A percentile compares a stretch with the other conserved stretches of the same genome.
phyloP scores from a whole-genome alignment of 2,329 filamentous ascomycete species.

The Aureobasidium leucospermi region DNA sequence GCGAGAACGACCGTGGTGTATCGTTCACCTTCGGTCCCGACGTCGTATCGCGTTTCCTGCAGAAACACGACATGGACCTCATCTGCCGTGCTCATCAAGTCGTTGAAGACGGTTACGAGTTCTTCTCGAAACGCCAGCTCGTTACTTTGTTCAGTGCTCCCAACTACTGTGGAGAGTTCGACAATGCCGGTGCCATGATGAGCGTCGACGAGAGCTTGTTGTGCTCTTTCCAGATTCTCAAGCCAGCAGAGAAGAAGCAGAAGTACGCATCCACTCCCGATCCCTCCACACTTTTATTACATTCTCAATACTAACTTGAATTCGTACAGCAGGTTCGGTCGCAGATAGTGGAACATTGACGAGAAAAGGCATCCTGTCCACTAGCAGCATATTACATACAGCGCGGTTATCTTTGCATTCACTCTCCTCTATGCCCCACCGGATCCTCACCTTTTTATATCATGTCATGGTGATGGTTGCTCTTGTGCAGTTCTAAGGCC shows the following conservation, averaged over 20 bases:
- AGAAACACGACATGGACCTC: slow-evolving; percentile 99
- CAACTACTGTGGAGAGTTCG: slow-evolving; percentile 99
- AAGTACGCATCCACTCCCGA: slow-evolving; percentile 62
- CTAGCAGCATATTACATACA: slow-evolving; percentile 11
- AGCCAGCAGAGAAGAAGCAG: slow-evolving; percentile 99
- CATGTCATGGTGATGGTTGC: slow-evolving; percentile 11
- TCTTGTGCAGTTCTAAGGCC: slow-evolving; percentile 4
- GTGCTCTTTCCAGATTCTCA: slow-evolving; percentile 99
- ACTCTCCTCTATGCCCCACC: slow-evolving; percentile 3
- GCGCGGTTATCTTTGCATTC: slow-evolving; percentile 13
- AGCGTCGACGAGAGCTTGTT: slow-evolving; percentile 96
- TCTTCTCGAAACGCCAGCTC: slow-evolving; percentile 96
- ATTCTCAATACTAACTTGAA: slow-evolving; percentile 8
- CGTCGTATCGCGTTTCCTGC: slow-evolving; percentile 91
- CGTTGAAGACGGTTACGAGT: slow-evolving; percentile 98
- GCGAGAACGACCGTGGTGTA: slow-evolving; percentile 96
- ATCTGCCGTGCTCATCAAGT: slow-evolving; percentile 98
- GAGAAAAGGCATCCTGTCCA: slow-evolving; percentile 11
- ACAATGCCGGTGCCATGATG: slow-evolving; percentile 99
- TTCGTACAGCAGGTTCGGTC: slow-evolving; percentile 16
- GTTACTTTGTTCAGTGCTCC: slow-evolving; percentile 97
- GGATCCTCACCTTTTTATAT: background rate
- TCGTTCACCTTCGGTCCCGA: slow-evolving; percentile 98
- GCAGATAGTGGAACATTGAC: slow-evolving; percentile 15
- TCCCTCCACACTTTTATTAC: background rate